Conservation (phyloP, 140 eudicot genomes). For the Erigeron philadelphicus region DNA sequence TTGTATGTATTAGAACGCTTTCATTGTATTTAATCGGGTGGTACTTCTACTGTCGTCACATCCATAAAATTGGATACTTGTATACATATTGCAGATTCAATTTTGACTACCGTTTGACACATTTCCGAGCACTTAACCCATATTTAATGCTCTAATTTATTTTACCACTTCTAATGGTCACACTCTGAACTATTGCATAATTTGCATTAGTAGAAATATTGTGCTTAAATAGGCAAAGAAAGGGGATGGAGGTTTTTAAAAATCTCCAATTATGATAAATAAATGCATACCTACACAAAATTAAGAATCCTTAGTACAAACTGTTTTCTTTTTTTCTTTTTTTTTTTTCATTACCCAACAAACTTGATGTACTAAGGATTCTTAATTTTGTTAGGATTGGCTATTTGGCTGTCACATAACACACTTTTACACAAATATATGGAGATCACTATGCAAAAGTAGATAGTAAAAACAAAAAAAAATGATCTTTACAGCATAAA, state of each 20-base stretch:
- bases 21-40: too few relatives aligned
- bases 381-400: not conserved
- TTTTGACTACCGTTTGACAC: too few relatives aligned
- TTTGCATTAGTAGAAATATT: slow-evolving; percentile 9
- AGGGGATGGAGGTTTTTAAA: not conserved
- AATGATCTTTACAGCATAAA: not conserved
- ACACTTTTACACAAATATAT: slow-evolving; percentile 27
- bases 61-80: too few relatives aligned
- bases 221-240: not conserved
- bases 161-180: not conserved
- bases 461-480: not conserved
- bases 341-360: too few relatives aligned
- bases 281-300: too few relatives aligned
- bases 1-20: too few relatives aligned
- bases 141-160: not conserved
- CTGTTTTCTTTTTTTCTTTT: too few relatives aligned
- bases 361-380: not conserved
- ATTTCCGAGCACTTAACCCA: too few relatives aligned
- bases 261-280: slow-evolving; percentile 1
- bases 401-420: not conserved
- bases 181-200: not conserved
- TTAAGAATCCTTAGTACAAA: too few relatives aligned
- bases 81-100: too few relatives aligned
- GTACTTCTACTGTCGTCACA: too few relatives aligned
- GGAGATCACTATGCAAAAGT: slow-evolving; percentile 19